Evolutionary conservation across 164 flowering plant species (phyloP), one percentile per base, ranked within the genome.

Genomic region (Vitis rupestris): DNA sequence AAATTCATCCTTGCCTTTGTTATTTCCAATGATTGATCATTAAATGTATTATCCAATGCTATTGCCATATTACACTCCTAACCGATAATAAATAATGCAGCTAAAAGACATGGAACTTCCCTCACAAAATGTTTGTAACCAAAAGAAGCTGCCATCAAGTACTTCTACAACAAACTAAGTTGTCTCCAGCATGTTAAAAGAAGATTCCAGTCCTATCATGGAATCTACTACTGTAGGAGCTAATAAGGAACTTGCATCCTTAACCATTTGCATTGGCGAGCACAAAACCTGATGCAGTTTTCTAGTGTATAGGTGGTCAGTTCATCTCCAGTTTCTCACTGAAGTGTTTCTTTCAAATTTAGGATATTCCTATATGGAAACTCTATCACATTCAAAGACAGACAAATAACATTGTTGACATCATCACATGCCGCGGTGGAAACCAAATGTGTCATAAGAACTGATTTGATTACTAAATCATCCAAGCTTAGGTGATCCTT

Each of bases 111-210:
- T 63, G 91, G 72, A 75, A 89, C 65, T 70, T 61, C 88, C 89
- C 64, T 73, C 78, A 44, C 58, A 76, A 27, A 89, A 72, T 23
- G 65, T 50, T 63, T 72, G 73, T 66, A 92, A 72, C 80, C 83
- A 76, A 79, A 80, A 87, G 68, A 84, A 77, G 80, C 87, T 83
- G n/a, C 93, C 87, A 61, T 81, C 75, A 61, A 95, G 84, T 65
- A 93, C 80, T 65, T 90, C 85, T 61, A 90, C 75, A 66, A 97
- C 82, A 83, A 89, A 90, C 53, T 75, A 72, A 61, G 91, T 93
- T 78, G 69, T 81, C 70, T 82, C 88, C 63, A 80, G 61, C 58
- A 80, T 66, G 49, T 71, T 58, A 5, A 12, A n/a, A 59, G 72
- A 70, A 63, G 85, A 74, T 29, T 67, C 69, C 64, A 56, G 29